Evolutionary conservation across 345 rosid genomes (phyloP), one percentile per base, ranked within the genome.

Genomic region (Abelmoschus esculentus): DNA sequence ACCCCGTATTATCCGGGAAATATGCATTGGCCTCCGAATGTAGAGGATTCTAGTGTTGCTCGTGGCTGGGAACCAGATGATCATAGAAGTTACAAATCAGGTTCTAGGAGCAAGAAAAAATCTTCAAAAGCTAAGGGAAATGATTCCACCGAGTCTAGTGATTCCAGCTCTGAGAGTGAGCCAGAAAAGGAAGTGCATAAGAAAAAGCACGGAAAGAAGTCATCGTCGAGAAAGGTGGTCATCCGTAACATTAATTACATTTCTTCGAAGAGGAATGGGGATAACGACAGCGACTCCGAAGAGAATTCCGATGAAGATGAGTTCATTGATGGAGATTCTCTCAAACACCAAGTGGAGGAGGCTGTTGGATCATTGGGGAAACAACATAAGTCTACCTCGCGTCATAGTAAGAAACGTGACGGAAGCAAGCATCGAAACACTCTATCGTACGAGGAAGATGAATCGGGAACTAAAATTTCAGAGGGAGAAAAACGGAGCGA

Each of bases 231-330:
- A 71, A 91, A 83, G 83, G 97, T 95, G 14, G 96, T 95, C 29
- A 95, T 95, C 61, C 93, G 93, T 72, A 95, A 95, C 74, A 95
- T 95, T 67, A 95, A 95, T 78, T 95, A 95, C 80, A 90, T 95
- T 54, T 85, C 99, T 69, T 91, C 97, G 2, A 84, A 81, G 78
- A 86, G 86, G 72, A 87, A 89, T 71, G 95, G 88, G 73, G 86
- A 81, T 15, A 86, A 69, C 54, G 86, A 67, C 28, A 81, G 84
- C 34, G 61, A 70, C 57, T 85, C 90, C 0, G 90, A 87, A 61
- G 89, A 78, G 49, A 84, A 81, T 60, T 86, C 84, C 18, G 90
- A 86, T 26, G 93, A 85, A 56, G 91, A 80, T 58, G 93, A 80
- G 38, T 83, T 79, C 75, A 79, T 86, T 68, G 84, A 84, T 72